Base-by-base conservation (phyloP, 1,284 basidiomycete genomes). In the Fomitiporia mediterranea region DNA sequence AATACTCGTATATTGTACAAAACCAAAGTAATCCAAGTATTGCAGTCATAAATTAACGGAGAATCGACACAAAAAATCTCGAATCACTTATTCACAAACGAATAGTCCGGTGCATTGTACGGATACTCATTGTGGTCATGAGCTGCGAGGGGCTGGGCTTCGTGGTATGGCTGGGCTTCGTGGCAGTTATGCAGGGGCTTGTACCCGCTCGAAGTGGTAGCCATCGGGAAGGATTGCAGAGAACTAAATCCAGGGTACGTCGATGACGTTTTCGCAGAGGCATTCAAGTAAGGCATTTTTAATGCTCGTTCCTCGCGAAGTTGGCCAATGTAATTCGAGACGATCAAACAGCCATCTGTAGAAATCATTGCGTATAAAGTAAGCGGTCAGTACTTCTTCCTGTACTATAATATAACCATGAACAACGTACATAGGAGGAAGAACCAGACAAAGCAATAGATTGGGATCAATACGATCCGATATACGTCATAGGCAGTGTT, bases 401-500 rank as follows among this genome's bases (percentile, higher is more conserved):
- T 4, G 8, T 5, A 13, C 4, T 15, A 23, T 9, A 25, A 21
- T 3, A 15, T 35, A 3, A 34, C 49, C 17, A 27, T 44, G 13
- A 46, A 46, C 35, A 13, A 75, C 77, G 56, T 62, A 81, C 80
- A 83, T 44, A 79, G 70, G 62, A 80, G 68, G 50, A 81, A 62
- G 46, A 81, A 60, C 74, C 80, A 77, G 40, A 70, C 67, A 35
- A 79, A 49, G 42, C 74, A 61, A 57, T 75, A 77, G 21, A 73
- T 60, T 7, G 65, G 69, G n/a, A 77, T 65, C 49, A 71, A 64
- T 1, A 74, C 57, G 32, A 67, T 70, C 59, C 74, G 73, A 52
- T 70, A 62, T 27, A 74, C 60, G n/a, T 65, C 66, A 40, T 72
- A 63, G 2, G 68, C 67, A 4, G 64, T 67, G 37, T 67, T 65